Conservation (phyloP, 2,329 filamentous ascomycete species). For the Nothophaeocryptopus gaeumannii region DNA sequence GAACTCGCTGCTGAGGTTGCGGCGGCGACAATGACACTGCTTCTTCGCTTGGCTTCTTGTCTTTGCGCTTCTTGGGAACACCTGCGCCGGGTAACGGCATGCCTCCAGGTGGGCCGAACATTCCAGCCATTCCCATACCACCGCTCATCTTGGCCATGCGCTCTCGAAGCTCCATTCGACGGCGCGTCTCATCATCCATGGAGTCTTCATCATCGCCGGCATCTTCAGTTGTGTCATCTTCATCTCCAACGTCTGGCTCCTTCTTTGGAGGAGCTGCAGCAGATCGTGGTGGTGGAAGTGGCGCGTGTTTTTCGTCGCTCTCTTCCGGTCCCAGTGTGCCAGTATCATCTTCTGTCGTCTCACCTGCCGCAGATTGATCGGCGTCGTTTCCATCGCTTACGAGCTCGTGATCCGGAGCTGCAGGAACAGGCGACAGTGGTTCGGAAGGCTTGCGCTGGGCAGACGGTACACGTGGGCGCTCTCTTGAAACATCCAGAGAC, state of each 20-base stretch:
- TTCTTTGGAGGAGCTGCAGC: constrained; percentile 36
- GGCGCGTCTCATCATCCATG: constrained; percentile 79
- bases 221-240: constrained; percentile 51
- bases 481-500: constrained; percentile 38
- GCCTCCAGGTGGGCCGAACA: constrained; percentile 74
- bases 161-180: constrained; percentile 83
- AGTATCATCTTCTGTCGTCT: constrained; percentile 60
- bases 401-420: constrained; percentile 49
- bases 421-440: constrained; percentile 35
- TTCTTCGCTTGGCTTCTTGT: constrained; percentile 39
- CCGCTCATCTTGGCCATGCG: constrained; percentile 99
- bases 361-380: constrained; percentile 62
- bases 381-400: constrained; percentile 64
- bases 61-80: constrained; percentile 50
- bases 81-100: constrained; percentile 57
- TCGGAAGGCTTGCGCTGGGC: constrained; percentile 37
- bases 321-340: constrained; percentile 70
- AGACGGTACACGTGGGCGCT: constrained; percentile 38
- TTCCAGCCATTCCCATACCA: constrained; percentile 93
- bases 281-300: constrained; percentile 40
- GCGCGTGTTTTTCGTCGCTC: constrained; percentile 59
- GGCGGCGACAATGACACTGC: constrained; percentile 20
- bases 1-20: constrained; percentile 42
- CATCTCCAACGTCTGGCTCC: constrained; percentile 49
- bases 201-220: constrained; percentile 80